Base-by-base conservation (phyloP, 2,329 filamentous ascomycete genomes). In the Ophidiomyces ophidiicola region DNA sequence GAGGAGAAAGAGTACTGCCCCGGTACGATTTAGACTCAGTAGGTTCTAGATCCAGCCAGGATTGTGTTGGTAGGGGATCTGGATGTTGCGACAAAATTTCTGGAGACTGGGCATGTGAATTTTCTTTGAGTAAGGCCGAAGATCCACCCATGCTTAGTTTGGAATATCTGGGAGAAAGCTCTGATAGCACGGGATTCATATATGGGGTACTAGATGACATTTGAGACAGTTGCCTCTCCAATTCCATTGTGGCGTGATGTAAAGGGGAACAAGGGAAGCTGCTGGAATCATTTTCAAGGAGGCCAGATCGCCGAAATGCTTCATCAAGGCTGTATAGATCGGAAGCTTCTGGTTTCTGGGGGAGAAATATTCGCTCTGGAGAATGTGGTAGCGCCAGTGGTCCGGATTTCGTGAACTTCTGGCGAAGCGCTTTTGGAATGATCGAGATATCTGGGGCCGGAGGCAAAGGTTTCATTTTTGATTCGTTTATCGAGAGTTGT, bases 391-490 rank as follows among this genome's bases (percentile, higher is more conserved):
- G 10, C n/a, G 7, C 2, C 12, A 14, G 6, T 26, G n/a, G 25
- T 6, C 10, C 12, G 6, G 26, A 8, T 21, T n/a, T 15, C 32
- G 32, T 24, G 25, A 29, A 11, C 23, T 19, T 36, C 8, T 33
- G 50, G 14, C 50, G 53, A 26, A 53, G 46, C 6, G 49, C 43
- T 2, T 57, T 42, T n/a, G 57, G 58, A 4, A 50, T 46, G 31
- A 57, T 38, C 34, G 49, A 46, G 25, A 55, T 50, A 1, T 50
- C 48, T 18, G 62, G 61, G 15, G 58, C 58, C 4, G 54, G 50
- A 11, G 63, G 62, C 4, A 66, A 52, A 5, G 62, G 60, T 36
- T 65, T 65, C 38, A 63, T 60, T 40, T 48, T 57, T 14, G 55
- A 39, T 15, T 60, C 50, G 8, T 48, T 46, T 15, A 53, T 43